Evolutionary conservation across 768 basidiomycete genomes (phyloP), one percentile per base, ranked within the genome.

Genomic region (Lentinus tigrinus): DNA sequence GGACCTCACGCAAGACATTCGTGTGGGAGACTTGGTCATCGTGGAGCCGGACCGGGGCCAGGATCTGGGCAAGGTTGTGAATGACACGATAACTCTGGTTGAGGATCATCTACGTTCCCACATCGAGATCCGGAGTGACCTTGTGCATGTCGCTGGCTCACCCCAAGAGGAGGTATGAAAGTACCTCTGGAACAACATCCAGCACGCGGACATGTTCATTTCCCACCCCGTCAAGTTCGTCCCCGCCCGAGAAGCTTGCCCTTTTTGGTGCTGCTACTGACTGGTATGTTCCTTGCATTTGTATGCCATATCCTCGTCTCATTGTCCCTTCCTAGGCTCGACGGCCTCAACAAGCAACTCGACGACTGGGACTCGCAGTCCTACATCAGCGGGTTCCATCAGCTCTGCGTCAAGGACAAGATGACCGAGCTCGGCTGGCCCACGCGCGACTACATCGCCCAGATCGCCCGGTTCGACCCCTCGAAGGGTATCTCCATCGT

Each of bases 31-130:
- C 69, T 76, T 94, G 37, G 96, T 98, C 60, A 94, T 98, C 61
- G 96, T 98, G 17, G 96, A 98, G 72, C 96, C 94, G 28, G 96
- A 98, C 70, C 81, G 96, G 26, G 96, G 96, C 14, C 89, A 88
- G 69, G 95, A 97, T 74, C 69, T 99, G 52, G 96, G 96, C 37
- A 91, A 89, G 74, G 88, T 97, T 19, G 83, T 95, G 58, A 94
- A 95, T 67, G 93, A 95, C 71, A 89, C 85, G 47, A 92, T 97
- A 65, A 93, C 94, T 28, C 77, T 93, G 8, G 87, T 84, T 39
- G 93, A 98, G 69, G 93, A 31, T 31, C 47, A 31, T 48, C 47
- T 48, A 48, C 31, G 47, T 16, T 48, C 47, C 26, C 47, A 48
- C 47, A 48, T 48, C 21, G 47, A 48, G 27, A 48, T 48, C 28